Evolutionary conservation across 2,329 filamentous ascomycete species (phyloP).

Genomic region (Neofusicoccum umdonicola): DNA sequence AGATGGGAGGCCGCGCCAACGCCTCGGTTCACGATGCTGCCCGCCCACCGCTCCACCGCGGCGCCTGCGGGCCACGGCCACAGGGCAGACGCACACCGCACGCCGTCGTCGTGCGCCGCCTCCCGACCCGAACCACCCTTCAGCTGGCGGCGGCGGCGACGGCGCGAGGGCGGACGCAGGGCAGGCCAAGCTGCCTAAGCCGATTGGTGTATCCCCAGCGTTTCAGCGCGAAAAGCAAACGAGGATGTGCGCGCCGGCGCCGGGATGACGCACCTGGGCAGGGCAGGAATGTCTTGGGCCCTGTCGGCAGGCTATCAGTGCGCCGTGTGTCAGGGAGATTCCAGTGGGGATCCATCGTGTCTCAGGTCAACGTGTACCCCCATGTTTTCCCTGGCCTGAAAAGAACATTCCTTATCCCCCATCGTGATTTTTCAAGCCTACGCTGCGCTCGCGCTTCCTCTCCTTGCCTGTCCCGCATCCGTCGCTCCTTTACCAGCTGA

Average conservation of each 20-base stretch:
- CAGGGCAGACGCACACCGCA: not conserved
- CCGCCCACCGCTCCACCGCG: not conserved
- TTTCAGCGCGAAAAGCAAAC: slow-evolving; percentile 12
- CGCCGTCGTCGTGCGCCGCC: not conserved
- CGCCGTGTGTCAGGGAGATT: slow-evolving; percentile 18
- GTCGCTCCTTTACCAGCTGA: slow-evolving; percentile 14
- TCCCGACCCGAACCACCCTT: not conserved
- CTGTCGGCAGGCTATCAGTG: not conserved
- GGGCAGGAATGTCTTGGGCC: slow-evolving; percentile 15
- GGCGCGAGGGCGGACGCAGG: slow-evolving; percentile 6
- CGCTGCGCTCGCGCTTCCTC: slow-evolving; percentile 14
- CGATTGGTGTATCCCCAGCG: slow-evolving; percentile 13
- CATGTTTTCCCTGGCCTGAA: slow-evolving; percentile 16
- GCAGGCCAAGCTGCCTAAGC: slow-evolving; percentile 8
- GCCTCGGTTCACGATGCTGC: not conserved
- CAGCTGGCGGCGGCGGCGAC: not conserved
- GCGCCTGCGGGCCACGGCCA: not conserved
- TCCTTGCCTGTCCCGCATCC: slow-evolving; percentile 15
- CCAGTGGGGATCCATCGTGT: slow-evolving; percentile 19
- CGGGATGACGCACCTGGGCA: slow-evolving; percentile 15
- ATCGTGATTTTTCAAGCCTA: slow-evolving; percentile 9
- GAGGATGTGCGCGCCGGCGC: slow-evolving; percentile 13
- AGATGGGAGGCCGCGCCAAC: not conserved
- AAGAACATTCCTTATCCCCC: slow-evolving; percentile 17
- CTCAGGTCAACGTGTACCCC: slow-evolving; percentile 19